Percentiles rank a stretch among this genome's conserved stretches.
Evolutionary conservation across 2,329 filamentous ascomycete species (phyloP).

Genomic region (Cercospora citrullina): DNA sequence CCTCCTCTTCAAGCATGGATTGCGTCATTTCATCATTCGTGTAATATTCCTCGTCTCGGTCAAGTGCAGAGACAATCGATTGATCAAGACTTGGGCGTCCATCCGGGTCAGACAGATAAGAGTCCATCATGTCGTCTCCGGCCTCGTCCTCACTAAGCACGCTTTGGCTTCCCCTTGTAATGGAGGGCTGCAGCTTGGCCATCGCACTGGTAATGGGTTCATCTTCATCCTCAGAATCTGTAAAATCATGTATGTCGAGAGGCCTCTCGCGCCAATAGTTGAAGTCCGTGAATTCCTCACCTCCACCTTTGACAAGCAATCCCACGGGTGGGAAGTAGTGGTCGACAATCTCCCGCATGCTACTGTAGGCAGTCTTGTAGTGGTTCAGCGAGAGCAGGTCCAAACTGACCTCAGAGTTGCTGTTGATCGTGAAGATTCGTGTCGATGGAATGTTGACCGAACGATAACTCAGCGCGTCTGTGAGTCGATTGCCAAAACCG

Average conservation of each 20-base stretch:
- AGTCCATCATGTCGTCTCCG: slow-evolving; percentile 27
- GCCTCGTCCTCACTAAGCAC: slow-evolving; percentile 39
- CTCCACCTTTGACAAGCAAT: slow-evolving; percentile 81
- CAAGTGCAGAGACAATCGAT: slow-evolving; percentile 24
- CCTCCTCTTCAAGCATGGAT: slow-evolving; percentile 26
- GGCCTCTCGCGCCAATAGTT: slow-evolving; percentile 90
- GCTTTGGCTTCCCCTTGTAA: slow-evolving; percentile 25
- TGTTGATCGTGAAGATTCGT: slow-evolving; percentile 98
- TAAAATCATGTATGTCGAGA: slow-evolving; percentile 84
- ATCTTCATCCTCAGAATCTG: slow-evolving; percentile 70
- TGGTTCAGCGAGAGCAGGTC: slow-evolving; percentile 89
- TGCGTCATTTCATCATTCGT: slow-evolving; percentile 21
- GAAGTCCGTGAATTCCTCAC: slow-evolving; percentile 95
- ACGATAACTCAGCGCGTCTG: slow-evolving; percentile 92
- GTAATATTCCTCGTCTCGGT: slow-evolving; percentile 17
- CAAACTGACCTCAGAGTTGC: slow-evolving; percentile 89
- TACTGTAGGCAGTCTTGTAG: slow-evolving; percentile 94
- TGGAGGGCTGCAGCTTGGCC: slow-evolving; percentile 9
- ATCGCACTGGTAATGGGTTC: slow-evolving; percentile 24
- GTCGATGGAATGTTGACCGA: slow-evolving; percentile 93
- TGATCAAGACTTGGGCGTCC: slow-evolving; percentile 27
- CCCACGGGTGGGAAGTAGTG: slow-evolving; percentile 96
- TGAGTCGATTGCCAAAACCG: slow-evolving; percentile 93
- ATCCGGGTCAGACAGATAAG: slow-evolving; percentile 22
- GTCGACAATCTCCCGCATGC: slow-evolving; percentile 95